phyloP scores from a whole-genome alignment of 176 grass and related monocot genomes.

The Oryza australiensis region DNA sequence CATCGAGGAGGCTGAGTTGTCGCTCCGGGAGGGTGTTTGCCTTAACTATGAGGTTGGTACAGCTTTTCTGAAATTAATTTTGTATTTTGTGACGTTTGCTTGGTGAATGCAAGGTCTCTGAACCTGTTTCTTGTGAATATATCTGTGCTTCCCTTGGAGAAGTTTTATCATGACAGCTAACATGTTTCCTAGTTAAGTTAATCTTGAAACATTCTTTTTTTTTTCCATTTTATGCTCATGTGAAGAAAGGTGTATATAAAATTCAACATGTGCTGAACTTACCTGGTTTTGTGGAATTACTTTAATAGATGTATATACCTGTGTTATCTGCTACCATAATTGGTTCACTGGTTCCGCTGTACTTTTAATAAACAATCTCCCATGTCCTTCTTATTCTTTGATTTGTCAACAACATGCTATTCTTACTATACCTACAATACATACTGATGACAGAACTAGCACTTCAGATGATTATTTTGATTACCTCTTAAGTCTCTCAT shows the following conservation, averaged over 20 bases:
- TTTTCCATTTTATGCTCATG: background rate
- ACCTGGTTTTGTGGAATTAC: background rate
- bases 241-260: slow-evolving; percentile 8
- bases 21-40: slow-evolving; percentile 68
- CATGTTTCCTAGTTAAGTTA: slow-evolving; percentile 1
- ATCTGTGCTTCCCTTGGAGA: slow-evolving; percentile 22
- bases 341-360: background rate
- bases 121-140: slow-evolving; percentile 24
- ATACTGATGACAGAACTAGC: background rate
- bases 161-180: slow-evolving; percentile 8
- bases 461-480: slow-evolving; percentile 24
- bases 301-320: slow-evolving; percentile 1
- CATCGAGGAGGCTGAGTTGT: slow-evolving; percentile 88
- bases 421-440: background rate
- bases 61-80: slow-evolving; percentile 25
- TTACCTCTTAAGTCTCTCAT: background rate
- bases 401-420: background rate
- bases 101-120: slow-evolving; percentile 13
- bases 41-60: slow-evolving; percentile 80
- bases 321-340: background rate
- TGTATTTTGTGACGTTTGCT: background rate
- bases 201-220: background rate
- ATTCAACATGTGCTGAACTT: slow-evolving; percentile 7
- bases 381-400: background rate
- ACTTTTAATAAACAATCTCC: background rate